Percentiles rank a stretch among this genome's conserved stretches.
phyloP scores from a whole-genome alignment of 2,329 filamentous ascomycete species.

The Pyricularia grisea region DNA sequence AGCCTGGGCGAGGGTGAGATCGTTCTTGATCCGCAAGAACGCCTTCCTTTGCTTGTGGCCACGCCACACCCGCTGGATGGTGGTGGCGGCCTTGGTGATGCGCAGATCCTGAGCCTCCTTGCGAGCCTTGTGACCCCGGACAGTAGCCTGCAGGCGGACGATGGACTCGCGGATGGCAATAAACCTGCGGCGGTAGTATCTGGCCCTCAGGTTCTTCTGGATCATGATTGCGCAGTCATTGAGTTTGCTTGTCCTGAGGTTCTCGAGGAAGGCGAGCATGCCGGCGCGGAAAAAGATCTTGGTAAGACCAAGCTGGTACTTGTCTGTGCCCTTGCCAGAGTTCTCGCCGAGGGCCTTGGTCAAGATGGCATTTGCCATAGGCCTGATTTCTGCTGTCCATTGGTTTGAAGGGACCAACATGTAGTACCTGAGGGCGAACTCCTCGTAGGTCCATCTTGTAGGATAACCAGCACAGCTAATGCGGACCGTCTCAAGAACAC shows the following conservation, averaged over 20 bases:
- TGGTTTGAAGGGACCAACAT: conserved; percentile 85
- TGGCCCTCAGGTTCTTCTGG: conserved; percentile 93
- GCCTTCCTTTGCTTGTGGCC: conserved; percentile 81
- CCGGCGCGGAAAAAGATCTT: conserved; percentile 99
- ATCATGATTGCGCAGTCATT: conserved; percentile 96
- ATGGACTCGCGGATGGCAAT: conserved; percentile 78
- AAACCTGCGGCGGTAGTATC: conserved; percentile 89
- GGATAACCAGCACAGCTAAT: conserved; percentile 97
- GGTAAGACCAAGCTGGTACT: conserved; percentile 93
- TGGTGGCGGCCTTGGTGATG: conserved; percentile 77
- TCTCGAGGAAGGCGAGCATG: conserved; percentile 97
- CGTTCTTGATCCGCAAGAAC: conserved; percentile 69
- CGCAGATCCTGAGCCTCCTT: conserved; percentile 71
- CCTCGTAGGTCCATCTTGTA: conserved; percentile 97
- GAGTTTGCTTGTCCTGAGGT: conserved; percentile 78
- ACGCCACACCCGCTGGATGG: conserved; percentile 91
- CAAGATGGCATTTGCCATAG: conserved; percentile 90
- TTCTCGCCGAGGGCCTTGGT: conserved; percentile 76
- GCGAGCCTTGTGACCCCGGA: conserved; percentile 70
- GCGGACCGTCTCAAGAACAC: conserved; percentile 95
- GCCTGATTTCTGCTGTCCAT: conserved; percentile 88
- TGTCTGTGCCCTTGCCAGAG: conserved; percentile 68
- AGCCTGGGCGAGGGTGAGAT: conserved; percentile 83
- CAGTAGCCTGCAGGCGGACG: conserved; percentile 67
- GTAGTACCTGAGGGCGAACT: conserved; percentile 96